Percentiles rank a stretch among this genome's conserved stretches.
Conservation (phyloP, 2,329 filamentous ascomycete genomes). For the Bipolaris zeicola region DNA sequence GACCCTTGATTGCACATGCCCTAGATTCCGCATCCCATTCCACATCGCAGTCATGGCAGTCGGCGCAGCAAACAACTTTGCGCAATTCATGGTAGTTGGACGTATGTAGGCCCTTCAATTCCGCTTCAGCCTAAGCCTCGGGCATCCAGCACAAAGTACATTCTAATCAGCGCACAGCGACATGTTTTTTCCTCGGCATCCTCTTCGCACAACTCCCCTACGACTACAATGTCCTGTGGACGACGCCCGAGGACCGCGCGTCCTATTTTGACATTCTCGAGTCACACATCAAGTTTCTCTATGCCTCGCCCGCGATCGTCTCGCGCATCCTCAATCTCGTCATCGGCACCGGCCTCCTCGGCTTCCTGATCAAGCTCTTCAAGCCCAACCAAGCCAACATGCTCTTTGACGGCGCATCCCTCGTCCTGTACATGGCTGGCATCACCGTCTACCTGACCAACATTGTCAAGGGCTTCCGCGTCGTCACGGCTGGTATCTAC, state of each 20-base stretch:
- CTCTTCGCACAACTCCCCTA: constrained; percentile 97
- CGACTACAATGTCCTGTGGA: constrained; percentile 89
- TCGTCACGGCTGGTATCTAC: constrained; percentile 76
- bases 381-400: constrained; percentile 91
- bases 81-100: constrained; percentile 94
- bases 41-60: constrained; percentile 29
- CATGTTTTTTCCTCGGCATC: constrained; percentile 97
- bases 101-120: constrained; percentile 64
- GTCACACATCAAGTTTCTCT: constrained; percentile 86
- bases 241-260: constrained; percentile 66
- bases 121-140: constrained; percentile 3
- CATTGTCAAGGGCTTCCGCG: constrained; percentile 90
- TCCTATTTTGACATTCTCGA: constrained; percentile 85
- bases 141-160: not conserved
- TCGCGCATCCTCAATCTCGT: constrained; percentile 92
- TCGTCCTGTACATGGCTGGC: constrained; percentile 80
- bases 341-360: constrained; percentile 82
- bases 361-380: constrained; percentile 94
- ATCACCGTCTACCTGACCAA: constrained; percentile 94
- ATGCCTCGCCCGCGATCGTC: constrained; percentile 90
- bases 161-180: constrained; percentile 51
- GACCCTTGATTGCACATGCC: constrained; percentile 11
- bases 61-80: constrained; percentile 67
- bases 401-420: constrained; percentile 80
- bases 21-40: constrained; percentile 1